A percentile compares a stretch with the other conserved stretches of the same genome.
Conservation (phyloP, 2,329 filamentous ascomycete species). For the Penicillium sp. region DNA sequence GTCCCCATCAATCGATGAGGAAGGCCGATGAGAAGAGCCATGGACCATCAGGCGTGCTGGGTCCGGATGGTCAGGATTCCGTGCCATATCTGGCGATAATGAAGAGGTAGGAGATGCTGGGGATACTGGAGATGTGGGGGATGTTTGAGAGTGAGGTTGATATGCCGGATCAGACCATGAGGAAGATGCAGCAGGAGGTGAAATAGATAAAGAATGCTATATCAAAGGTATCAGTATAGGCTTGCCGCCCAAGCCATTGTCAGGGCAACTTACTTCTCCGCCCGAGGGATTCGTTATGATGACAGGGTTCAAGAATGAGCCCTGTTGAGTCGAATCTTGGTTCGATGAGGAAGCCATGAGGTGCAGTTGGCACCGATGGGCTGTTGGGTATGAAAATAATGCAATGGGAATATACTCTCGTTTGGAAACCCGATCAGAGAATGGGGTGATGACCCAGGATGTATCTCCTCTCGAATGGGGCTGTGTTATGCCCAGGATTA, state of each 20-base stretch:
- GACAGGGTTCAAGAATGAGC: slow-evolving; percentile 20
- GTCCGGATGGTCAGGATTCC: slow-evolving; percentile 26
- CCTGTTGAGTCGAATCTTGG: slow-evolving; percentile 12
- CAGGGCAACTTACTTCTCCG: slow-evolving; percentile 22
- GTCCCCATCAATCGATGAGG: slow-evolving; percentile 46
- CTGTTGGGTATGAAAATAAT: slow-evolving; percentile 6
- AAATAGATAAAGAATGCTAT: slow-evolving; percentile 25
- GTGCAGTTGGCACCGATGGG: slow-evolving; percentile 5
- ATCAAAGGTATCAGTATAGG: slow-evolving; percentile 2
- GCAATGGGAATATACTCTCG: neutral
- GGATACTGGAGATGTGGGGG: slow-evolving; percentile 7
- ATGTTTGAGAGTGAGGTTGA: slow-evolving; percentile 20
- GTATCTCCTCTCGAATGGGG: slow-evolving; percentile 14
- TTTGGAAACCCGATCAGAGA: neutral
- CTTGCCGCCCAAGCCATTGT: neutral
- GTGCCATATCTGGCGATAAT: slow-evolving; percentile 30
- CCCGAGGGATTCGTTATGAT: slow-evolving; percentile 18
- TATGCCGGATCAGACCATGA: slow-evolving; percentile 25
- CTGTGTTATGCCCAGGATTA: slow-evolving; percentile 25
- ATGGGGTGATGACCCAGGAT: neutral
- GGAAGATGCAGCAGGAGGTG: slow-evolving; percentile 23
- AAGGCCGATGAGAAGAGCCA: slow-evolving; percentile 34
- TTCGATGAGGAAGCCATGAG: slow-evolving; percentile 19
- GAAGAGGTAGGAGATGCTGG: slow-evolving; percentile 16
- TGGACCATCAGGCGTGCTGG: slow-evolving; percentile 32